These are phyloP conservation scores for Colletotrichum shisoi DNA, from an alignment of 2,329 filamentous ascomycete genomes.

Conservation along the genomic window DNA sequence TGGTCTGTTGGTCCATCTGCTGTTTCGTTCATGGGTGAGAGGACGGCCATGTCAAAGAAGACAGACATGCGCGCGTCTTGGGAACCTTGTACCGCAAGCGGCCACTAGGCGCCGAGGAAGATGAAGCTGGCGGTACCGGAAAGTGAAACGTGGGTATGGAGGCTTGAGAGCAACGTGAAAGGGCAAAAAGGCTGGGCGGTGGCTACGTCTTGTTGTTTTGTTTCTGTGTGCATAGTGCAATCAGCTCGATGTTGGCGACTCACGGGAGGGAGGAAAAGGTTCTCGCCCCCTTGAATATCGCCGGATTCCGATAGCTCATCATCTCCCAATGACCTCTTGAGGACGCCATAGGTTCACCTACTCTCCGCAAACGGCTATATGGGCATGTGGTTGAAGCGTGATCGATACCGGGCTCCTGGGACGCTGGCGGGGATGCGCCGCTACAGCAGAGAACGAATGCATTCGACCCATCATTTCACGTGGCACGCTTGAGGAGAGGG, in stretches of 20 bases:
- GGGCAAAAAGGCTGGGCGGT: neutral
- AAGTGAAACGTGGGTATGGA: neutral
- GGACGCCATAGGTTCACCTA: neutral
- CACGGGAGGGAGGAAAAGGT: neutral
- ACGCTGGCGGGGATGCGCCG: neutral
- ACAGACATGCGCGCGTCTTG: neutral
- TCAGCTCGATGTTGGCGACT: conserved; percentile 10
- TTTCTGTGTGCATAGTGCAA: neutral
- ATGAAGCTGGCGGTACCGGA: conserved; percentile 4
- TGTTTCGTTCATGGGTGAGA: neutral
- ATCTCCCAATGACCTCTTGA: neutral
- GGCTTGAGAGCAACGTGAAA: neutral
- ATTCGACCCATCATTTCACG: neutral
- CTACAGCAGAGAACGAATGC: neutral
- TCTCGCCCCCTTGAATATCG: conserved; percentile 4
- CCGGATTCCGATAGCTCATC: conserved; percentile 6
- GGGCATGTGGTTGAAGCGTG: neutral
- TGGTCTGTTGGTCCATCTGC: neutral
- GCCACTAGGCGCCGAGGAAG: neutral
- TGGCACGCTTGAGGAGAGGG: neutral
- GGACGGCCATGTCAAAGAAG: neutral
- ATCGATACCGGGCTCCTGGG: conserved; percentile 19
- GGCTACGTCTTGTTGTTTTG: neutral
- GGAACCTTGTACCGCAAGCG: conserved; percentile 17
- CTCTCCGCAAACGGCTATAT: conserved; percentile 25